Conservation (phyloP, 2,329 filamentous ascomycete genomes). For the Talaromyces piceae region DNA sequence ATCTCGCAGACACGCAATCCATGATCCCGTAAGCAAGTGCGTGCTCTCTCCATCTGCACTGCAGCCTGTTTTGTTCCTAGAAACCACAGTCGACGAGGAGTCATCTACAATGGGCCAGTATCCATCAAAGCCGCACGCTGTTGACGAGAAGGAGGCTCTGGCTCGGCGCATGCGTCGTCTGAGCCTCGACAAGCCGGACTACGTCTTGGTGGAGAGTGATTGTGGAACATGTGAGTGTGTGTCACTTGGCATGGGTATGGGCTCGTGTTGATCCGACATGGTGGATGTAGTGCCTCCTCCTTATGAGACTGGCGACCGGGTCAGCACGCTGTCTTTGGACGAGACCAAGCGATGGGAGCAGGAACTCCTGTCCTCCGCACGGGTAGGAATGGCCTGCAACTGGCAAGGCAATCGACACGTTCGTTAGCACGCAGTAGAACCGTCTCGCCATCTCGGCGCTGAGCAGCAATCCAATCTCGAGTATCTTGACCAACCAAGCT, state of each 20-base stretch:
- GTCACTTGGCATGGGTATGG: neutral
- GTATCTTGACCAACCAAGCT: slow-evolving; percentile 58
- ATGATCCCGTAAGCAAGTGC: neutral
- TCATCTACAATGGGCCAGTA: slow-evolving; percentile 4
- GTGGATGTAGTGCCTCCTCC: slow-evolving; percentile 11
- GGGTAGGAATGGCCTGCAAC: slow-evolving; percentile 14
- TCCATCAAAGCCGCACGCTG: slow-evolving; percentile 1
- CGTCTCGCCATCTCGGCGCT: slow-evolving; percentile 71
- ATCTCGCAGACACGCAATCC: neutral
- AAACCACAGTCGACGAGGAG: neutral
- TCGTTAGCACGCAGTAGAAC: no score
- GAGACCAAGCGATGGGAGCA: slow-evolving; percentile 21
- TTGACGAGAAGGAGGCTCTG: slow-evolving; percentile 8
- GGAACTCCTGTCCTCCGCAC: slow-evolving; percentile 19
- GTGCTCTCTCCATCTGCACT: neutral
- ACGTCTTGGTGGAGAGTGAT: slow-evolving; percentile 13
- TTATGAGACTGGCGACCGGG: slow-evolving; percentile 14
- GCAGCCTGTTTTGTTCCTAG: neutral
- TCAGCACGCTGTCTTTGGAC: slow-evolving; percentile 15
- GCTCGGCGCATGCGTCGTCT: slow-evolving; percentile 8
- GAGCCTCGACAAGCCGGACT: slow-evolving; percentile 8
- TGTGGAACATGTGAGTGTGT: slow-evolving; percentile 6
- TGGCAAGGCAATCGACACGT: neutral
- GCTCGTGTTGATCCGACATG: neutral
- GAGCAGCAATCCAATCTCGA: slow-evolving; percentile 57